A percentile compares a stretch with the other conserved stretches of the same genome.
Evolutionary conservation across 176 grass and related monocot species (phyloP).

Genomic region (Ananas comosus): DNA sequence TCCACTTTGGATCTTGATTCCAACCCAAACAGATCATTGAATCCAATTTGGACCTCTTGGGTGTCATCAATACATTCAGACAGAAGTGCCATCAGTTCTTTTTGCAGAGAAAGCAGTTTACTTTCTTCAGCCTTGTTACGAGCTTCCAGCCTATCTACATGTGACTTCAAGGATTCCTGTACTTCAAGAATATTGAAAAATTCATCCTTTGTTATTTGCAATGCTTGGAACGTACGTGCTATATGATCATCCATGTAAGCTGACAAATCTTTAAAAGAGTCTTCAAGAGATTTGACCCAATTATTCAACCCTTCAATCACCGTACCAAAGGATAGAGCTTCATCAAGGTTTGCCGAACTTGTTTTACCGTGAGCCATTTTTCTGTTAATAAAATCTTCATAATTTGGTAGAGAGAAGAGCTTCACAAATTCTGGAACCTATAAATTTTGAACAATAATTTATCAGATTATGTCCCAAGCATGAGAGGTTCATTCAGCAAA

Average conservation of each 20-base stretch:
- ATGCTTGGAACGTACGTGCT: slow-evolving; percentile 34
- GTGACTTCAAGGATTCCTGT: slow-evolving; percentile 44
- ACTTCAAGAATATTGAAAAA: slow-evolving; percentile 55
- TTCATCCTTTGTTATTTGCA: slow-evolving; percentile 44
- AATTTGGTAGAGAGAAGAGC: slow-evolving; percentile 45
- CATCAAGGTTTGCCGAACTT: slow-evolving; percentile 31
- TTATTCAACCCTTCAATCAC: slow-evolving; percentile 47
- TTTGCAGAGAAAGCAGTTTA: slow-evolving; percentile 48
- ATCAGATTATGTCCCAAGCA: slow-evolving; percentile 18
- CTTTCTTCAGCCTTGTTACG: slow-evolving; percentile 47
- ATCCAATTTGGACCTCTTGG: slow-evolving; percentile 39
- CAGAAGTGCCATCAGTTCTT: slow-evolving; percentile 37
- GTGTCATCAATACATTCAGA: slow-evolving; percentile 51
- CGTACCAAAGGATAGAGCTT: slow-evolving; percentile 39
- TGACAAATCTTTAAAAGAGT: slow-evolving; percentile 54
- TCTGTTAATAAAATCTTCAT: slow-evolving; percentile 51
- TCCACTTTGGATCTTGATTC: slow-evolving; percentile 25
- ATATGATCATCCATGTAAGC: slow-evolving; percentile 49
- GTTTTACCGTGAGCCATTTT: slow-evolving; percentile 27
- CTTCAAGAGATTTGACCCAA: slow-evolving; percentile 34
- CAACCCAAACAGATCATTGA: slow-evolving; percentile 26
- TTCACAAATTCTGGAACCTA: slow-evolving; percentile 44
- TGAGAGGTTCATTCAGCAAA: slow-evolving; percentile 14
- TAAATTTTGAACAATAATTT: slow-evolving; percentile 20
- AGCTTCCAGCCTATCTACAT: slow-evolving; percentile 51